Base-by-base conservation (phyloP, 495 filamentous ascomycete genomes). In the Tuber brumale region DNA sequence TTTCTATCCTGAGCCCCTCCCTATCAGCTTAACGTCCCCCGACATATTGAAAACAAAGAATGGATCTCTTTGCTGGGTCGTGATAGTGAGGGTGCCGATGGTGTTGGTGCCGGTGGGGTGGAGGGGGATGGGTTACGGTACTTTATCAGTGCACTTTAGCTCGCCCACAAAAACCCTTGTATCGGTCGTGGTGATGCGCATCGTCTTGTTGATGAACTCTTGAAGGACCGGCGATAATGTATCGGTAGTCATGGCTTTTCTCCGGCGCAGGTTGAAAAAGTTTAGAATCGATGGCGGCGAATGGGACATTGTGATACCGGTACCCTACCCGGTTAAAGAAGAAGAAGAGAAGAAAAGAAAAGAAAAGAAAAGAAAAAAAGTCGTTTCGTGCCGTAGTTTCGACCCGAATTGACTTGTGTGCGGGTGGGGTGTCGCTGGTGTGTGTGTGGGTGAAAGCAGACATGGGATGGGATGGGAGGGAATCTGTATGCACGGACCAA, bases 131-230 rank as follows among this genome's bases (percentile, higher is more conserved):
- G 27, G 57, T 35, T 66, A 66, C 27, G 57, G 69, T 80, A 97
- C 95, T 72, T 92, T 90, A 86, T 99, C 95, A 35, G 94, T 97
- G 85, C 96, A 98, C 84, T 95, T 97, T 85, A 99, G 92, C 75
- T 89, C 86, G 46, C 95, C 95, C 51, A 93, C 87, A 84, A 98
- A 99, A 86, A 97, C 91, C 66, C 95, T 92, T 41, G 86, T 87
- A 83, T 98, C 95, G 7, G 90, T 92, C 41, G 91, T 92, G 80
- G 93, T 90, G 72, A 98, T 86, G 76, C 94, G 91, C 57, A 99
- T 85, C 71, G 87, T 90, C 81, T 89, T 89, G 84, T 89, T 89
- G 44, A 94, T 84, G 75, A 92, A 81, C 44, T 71, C 72, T 72
- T 83, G 81, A 8, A 83, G 81, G 77, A 72, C 78, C 10, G 77